A percentile compares a stretch with the other conserved stretches of the same genome.
Conservation (phyloP, 2,329 filamentous ascomycete species). For the Blumeria hordei region DNA sequence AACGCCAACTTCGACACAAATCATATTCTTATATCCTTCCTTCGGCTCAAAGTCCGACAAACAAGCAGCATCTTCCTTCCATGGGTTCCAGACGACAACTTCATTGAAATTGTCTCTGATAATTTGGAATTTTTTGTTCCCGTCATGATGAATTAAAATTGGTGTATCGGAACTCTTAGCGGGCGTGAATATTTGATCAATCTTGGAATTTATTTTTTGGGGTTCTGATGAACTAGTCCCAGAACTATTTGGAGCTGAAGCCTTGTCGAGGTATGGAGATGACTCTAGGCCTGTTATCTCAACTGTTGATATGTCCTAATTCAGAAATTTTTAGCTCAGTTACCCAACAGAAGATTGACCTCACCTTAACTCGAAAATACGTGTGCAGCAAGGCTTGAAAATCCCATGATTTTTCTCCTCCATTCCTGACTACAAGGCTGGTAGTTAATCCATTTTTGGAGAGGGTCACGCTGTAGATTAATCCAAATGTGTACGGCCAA, state of each 20-base stretch:
- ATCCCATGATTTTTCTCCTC: constrained; percentile 58
- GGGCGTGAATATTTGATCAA: constrained; percentile 71
- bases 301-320: constrained; percentile 54
- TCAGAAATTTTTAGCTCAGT: background rate
- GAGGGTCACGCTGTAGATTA: constrained; percentile 84
- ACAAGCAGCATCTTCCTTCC: constrained; percentile 57
- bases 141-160: constrained; percentile 35
- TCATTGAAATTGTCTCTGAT: constrained; percentile 67
- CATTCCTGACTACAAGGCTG: constrained; percentile 68
- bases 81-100: constrained; percentile 93
- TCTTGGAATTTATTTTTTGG: constrained; percentile 52
- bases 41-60: constrained; percentile 79
- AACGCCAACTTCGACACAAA: constrained; percentile 78
- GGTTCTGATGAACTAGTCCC: constrained; percentile 35
- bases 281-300: constrained; percentile 52
- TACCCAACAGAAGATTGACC: constrained; percentile 11
- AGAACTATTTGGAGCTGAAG: constrained; percentile 27
- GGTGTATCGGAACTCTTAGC: constrained; percentile 31
- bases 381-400: constrained; percentile 84
- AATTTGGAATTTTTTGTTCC: constrained; percentile 43
- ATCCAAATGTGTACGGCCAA: constrained; percentile 72
- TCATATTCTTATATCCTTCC: constrained; percentile 76
- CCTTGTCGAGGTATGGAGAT: constrained; percentile 65
- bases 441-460: constrained; percentile 53
- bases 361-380: constrained; percentile 60